Evolutionary conservation across 768 basidiomycete species (phyloP).

Genomic region (Leccinum variicolor): DNA sequence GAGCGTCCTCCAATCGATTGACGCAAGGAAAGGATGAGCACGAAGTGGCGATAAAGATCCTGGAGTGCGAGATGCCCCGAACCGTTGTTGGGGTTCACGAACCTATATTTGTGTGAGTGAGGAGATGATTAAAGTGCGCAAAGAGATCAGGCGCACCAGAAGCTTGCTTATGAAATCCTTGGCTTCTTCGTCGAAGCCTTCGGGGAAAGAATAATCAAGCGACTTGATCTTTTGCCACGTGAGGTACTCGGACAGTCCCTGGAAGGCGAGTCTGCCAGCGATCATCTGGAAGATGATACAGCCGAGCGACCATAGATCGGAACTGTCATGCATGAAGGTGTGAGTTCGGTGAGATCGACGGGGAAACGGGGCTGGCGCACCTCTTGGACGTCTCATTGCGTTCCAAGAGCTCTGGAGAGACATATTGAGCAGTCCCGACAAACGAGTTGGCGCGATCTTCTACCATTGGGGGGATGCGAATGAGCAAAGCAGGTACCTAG

Average conservation of each 20-base stretch:
- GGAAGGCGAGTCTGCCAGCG: constrained; percentile 87
- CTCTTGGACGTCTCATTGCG: constrained; percentile 71
- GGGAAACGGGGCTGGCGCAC: constrained; percentile 35
- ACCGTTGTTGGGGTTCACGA: constrained; percentile 52
- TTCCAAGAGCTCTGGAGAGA: constrained; percentile 82
- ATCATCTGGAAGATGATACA: constrained; percentile 97
- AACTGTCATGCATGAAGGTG: constrained; percentile 41
- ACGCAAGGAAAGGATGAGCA: constrained; percentile 57
- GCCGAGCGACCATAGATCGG: constrained; percentile 94
- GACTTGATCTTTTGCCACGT: constrained; percentile 94
- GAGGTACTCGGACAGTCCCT: constrained; percentile 87
- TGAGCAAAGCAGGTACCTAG: neutral
- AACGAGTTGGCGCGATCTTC: constrained; percentile 65
- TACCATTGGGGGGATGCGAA: constrained; percentile 24
- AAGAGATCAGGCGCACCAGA: constrained; percentile 45
- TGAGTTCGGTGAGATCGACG: neutral
- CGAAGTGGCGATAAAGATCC: constrained; percentile 47
- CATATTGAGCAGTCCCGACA: constrained; percentile 90
- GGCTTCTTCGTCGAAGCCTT: constrained; percentile 78
- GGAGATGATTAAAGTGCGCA: neutral
- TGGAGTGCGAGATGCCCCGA: constrained; percentile 48
- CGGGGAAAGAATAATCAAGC: constrained; percentile 83
- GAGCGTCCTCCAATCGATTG: constrained; percentile 57
- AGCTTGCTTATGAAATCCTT: constrained; percentile 76
- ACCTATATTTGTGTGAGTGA: constrained; percentile 38